These are phyloP conservation scores for Ogataea haglerorum DNA, from an alignment of 805 yeast genomes.

Conservation along the genomic window DNA sequence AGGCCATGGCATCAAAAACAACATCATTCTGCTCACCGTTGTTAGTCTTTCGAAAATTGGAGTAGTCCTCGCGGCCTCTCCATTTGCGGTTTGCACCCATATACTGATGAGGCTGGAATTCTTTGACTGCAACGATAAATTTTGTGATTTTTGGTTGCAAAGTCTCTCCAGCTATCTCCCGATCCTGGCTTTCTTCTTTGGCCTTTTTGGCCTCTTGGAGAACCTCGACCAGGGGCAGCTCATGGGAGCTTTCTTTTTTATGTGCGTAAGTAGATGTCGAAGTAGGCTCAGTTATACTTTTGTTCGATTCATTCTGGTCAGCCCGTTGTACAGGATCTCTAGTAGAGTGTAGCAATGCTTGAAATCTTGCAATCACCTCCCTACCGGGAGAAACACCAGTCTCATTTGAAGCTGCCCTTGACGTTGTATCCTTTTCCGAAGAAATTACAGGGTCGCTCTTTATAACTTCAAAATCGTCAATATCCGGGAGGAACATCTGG, in stretches of 20 bases:
- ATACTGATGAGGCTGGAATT: constrained; percentile 5
- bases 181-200: constrained; percentile 6
- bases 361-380: background rate
- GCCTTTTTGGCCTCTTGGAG: constrained; percentile 10
- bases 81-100: constrained; percentile 13
- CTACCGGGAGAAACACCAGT: background rate
- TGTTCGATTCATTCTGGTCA: too few relatives aligned
- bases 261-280: too few relatives aligned
- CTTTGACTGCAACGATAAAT: constrained; percentile 2
- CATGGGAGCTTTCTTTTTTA: background rate
- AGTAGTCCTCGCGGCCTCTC: constrained; percentile 15
- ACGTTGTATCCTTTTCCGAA: too few relatives aligned
- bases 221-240: constrained; percentile 5
- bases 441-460: background rate
- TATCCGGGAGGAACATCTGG: constrained; percentile 9
- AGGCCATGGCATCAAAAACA: constrained; percentile 20
- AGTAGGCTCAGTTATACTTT: too few relatives aligned
- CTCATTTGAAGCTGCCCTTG: background rate
- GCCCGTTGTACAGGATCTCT: too few relatives aligned
- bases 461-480: constrained; percentile 17
- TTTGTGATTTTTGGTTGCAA: constrained; percentile 12
- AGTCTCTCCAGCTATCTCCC: background rate
- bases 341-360: background rate
- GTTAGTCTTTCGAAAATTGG: constrained; percentile 14
- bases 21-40: constrained; percentile 10